phyloP scores from a whole-genome alignment of 371 early-diverging fungal genomes.

The Mortierella sp. region DNA sequence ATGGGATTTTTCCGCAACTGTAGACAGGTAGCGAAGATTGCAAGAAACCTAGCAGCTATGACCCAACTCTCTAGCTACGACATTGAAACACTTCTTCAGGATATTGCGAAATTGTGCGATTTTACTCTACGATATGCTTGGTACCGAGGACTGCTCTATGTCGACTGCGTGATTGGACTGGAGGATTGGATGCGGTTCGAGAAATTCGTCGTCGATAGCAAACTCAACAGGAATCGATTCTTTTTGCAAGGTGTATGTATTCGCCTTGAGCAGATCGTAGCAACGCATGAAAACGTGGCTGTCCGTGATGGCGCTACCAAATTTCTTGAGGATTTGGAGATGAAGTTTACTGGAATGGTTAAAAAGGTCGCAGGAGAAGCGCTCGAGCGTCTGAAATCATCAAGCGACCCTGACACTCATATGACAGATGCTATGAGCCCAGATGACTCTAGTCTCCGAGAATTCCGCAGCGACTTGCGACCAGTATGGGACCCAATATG shows the following conservation, averaged over 20 bases:
- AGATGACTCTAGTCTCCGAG: no score
- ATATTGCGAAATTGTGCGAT: no score
- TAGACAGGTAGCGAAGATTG: no score
- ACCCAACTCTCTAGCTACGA: no score
- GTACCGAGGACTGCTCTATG: slow-evolving; percentile 8
- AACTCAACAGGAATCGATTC: not conserved
- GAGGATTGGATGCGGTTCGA: not conserved
- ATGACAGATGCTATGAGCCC: no score
- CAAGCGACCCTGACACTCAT: no score
- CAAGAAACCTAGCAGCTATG: no score
- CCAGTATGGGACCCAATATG: slow-evolving; percentile 7
- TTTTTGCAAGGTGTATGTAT: not conserved
- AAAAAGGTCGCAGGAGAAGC: no score
- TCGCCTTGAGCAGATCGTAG: slow-evolving; percentile 7
- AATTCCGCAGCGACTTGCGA: not conserved
- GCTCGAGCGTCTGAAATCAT: no score
- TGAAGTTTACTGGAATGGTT: not conserved
- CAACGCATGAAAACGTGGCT: not conserved
- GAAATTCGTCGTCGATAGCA: not conserved
- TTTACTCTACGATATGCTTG: not conserved
- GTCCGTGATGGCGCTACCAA: not conserved
- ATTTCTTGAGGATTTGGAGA: not conserved
- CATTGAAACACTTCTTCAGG: no score
- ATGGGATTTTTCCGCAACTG: no score
- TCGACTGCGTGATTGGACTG: not conserved